phyloP scores from a whole-genome alignment of 2,329 filamentous ascomycete species.

The Trichoderma simmonsii region DNA sequence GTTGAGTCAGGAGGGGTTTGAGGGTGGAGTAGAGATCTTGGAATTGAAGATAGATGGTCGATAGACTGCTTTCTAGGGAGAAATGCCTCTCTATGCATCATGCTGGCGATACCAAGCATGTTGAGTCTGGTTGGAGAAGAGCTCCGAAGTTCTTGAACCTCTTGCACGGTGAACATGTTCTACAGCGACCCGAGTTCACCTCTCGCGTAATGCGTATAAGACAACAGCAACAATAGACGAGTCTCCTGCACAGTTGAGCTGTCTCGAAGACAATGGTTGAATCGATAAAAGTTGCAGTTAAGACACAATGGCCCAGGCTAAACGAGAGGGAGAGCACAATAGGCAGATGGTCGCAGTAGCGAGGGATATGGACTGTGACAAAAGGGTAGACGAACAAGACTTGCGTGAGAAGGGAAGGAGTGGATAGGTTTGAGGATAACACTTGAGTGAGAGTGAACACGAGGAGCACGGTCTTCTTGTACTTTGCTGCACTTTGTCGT shows the following conservation, averaged over 20 bases:
- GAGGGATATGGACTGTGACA: conserved; percentile 25
- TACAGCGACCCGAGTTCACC: background rate
- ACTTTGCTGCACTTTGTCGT: conserved; percentile 23
- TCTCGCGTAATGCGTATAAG: conserved; percentile 18
- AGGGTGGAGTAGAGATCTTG: conserved; percentile 24
- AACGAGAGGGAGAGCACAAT: conserved; percentile 25
- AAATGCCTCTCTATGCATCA: conserved; percentile 22
- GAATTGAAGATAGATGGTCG: conserved; percentile 24
- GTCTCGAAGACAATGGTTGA: conserved; percentile 7
- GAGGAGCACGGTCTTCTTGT: conserved; percentile 33
- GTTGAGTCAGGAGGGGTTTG: conserved; percentile 33
- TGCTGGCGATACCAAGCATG: conserved; percentile 25
- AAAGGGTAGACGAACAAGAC: conserved; percentile 24
- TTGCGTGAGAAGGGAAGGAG: conserved; percentile 23
- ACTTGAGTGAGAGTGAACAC: conserved; percentile 23
- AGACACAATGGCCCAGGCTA: conserved; percentile 7
- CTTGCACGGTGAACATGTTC: conserved; percentile 17
- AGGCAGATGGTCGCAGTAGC: conserved; percentile 23
- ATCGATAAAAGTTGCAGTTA: conserved; percentile 1
- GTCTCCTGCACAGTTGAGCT: background rate
- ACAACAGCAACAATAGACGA: conserved; percentile 16
- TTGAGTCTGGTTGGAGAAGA: conserved; percentile 16
- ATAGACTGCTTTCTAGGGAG: conserved; percentile 23
- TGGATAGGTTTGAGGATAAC: conserved; percentile 21
- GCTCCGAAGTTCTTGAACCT: conserved; percentile 20